A percentile compares a stretch with the other conserved stretches of the same genome.
Evolutionary conservation across 805 yeast genomes (phyloP).

Genomic region (Pichia pseudocactophila): DNA sequence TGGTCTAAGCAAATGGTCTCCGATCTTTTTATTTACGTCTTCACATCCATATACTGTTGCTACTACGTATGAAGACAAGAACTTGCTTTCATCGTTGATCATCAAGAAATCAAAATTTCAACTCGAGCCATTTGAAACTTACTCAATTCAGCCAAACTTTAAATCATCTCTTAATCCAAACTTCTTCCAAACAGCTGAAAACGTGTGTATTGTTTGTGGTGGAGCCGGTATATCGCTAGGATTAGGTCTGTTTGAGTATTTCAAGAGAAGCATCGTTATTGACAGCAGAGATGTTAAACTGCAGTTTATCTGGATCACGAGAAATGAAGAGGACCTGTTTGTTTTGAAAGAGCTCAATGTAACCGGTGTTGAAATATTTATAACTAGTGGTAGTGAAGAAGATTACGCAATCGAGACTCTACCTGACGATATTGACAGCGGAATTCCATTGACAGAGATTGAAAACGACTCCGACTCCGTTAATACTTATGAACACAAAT

Average conservation of each 20-base stretch:
- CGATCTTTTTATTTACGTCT: slow-evolving; percentile 42
- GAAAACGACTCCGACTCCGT: slow-evolving; percentile 7
- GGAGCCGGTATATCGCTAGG: slow-evolving; percentile 70
- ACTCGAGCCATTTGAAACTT: slow-evolving; percentile 24
- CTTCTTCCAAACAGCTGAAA: slow-evolving; percentile 40
- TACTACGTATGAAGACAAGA: slow-evolving; percentile 25
- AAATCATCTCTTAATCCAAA: slow-evolving; percentile 35
- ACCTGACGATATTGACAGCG: slow-evolving; percentile 21
- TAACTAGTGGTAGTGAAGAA: slow-evolving; percentile 23
- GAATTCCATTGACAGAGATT: slow-evolving; percentile 14
- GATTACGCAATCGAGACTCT: slow-evolving; percentile 3
- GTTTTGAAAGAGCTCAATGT: slow-evolving; percentile 33
- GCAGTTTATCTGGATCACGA: slow-evolving; percentile 47
- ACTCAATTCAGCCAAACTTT: slow-evolving; percentile 34
- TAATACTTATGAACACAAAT: slow-evolving; percentile 1
- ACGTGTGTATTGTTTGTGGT: slow-evolving; percentile 51
- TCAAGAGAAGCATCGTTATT: slow-evolving; percentile 21
- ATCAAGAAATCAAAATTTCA: slow-evolving; percentile 35
- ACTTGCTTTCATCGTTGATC: slow-evolving; percentile 34
- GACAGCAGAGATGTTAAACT: slow-evolving; percentile 25
- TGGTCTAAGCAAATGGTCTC: slow-evolving; percentile 29
- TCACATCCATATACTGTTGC: slow-evolving; percentile 64
- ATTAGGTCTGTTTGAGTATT: slow-evolving; percentile 39
- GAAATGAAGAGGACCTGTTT: slow-evolving; percentile 38
- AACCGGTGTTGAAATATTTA: slow-evolving; percentile 30